Base-by-base conservation (phyloP, 2,329 filamentous ascomycete genomes). In the Paramyrothecium roridum region DNA sequence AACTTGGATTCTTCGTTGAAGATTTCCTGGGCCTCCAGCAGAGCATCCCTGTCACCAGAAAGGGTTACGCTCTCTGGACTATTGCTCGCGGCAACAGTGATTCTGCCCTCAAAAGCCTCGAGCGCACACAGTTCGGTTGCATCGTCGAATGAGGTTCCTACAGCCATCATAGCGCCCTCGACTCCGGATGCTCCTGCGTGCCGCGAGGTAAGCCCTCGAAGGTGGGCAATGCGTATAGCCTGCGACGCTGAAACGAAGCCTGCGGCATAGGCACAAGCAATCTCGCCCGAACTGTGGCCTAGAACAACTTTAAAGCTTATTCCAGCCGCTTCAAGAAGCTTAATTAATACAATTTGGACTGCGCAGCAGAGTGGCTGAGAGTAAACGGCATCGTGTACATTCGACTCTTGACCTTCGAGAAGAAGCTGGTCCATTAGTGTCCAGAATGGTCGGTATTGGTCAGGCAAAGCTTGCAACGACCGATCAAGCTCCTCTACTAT, bases 281-380 rank as follows among this genome's bases (percentile, higher is more conserved):
- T 79, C 58, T 81, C 78, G 2, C 78, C 78, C 0, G 73, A 76
- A 0, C 75, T 79, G 58, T 80, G 78, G 4, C 78, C 78, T 3
- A 78, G 68, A 0, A 76, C 74, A 2, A 67, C 69, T 3, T 56
- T 46, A 16, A 74, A 69, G 1, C 52, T 46, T 16, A 78, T 53
- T 4, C 69, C 68, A 11, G 67, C 69, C 0, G 63, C 56, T 1
- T 53, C 46, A 10, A 68, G 60, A 3, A 64, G 56, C 12, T 68
- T 61, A 19, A 68, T 59, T 6, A 69, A 50, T 1, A 59, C 57
- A 11, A 65, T 56, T 54, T 68, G 63, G 2, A 70, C 34, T 3
- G 62, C 66, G 2, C 66, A 67, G 33, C 63, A 65, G 0, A 66
- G 54, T 2, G 67, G 62, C 51, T 69, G 67, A 2, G 65, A 63